Evolutionary conservation across 1,284 basidiomycete genomes (phyloP).

Genomic region (Fomitopsis betulina): DNA sequence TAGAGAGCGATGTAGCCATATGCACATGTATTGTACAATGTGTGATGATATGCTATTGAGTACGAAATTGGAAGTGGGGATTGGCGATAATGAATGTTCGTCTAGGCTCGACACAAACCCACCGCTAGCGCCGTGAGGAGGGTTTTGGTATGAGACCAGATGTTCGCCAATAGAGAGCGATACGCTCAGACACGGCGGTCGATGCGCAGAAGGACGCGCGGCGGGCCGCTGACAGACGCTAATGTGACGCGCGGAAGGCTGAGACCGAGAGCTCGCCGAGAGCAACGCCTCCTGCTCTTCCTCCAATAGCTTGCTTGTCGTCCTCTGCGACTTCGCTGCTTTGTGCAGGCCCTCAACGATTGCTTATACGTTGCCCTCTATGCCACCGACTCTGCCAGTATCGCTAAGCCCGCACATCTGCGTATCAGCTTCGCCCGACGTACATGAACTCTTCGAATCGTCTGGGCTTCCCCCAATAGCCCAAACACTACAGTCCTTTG

Average conservation of each 20-base stretch:
- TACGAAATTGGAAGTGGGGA: too few relatives aligned
- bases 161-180: too few relatives aligned
- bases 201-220: too few relatives aligned
- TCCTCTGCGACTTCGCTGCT: not conserved
- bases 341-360: not conserved
- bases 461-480: slow-evolving; percentile 62
- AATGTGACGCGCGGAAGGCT: too few relatives aligned
- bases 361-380: not conserved
- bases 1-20: not conserved
- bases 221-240: too few relatives aligned
- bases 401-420: slow-evolving; percentile 79
- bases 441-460: slow-evolving; percentile 50
- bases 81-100: too few relatives aligned
- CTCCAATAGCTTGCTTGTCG: not conserved
- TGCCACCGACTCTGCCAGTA: slow-evolving; percentile 45
- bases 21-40: not conserved
- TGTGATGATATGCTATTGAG: too few relatives aligned
- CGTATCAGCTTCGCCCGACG: slow-evolving; percentile 64
- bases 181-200: too few relatives aligned
- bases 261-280: too few relatives aligned
- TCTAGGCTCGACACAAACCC: too few relatives aligned
- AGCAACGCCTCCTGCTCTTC: not conserved
- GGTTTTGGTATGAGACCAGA: too few relatives aligned
- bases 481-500: slow-evolving; percentile 75
- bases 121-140: too few relatives aligned